phyloP scores from a whole-genome alignment of 1,139 yeast species.

The Candida tunisiensis region DNA sequence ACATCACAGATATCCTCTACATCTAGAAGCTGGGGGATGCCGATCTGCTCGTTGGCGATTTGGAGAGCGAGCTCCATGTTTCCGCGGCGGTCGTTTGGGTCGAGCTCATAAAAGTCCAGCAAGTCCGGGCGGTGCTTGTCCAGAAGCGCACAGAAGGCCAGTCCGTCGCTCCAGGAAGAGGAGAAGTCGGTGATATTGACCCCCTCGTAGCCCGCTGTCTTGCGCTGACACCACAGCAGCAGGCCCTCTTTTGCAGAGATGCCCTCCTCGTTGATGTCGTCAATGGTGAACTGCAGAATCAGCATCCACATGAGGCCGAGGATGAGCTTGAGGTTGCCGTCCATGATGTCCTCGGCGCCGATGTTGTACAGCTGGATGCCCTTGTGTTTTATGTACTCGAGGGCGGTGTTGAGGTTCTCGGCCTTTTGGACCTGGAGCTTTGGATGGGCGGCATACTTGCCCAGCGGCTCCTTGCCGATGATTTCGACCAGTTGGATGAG shows the following conservation, averaged over 20 bases:
- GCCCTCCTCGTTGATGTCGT: conserved; percentile 27
- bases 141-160: conserved; percentile 30
- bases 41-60: conserved; percentile 26
- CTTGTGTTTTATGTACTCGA: conserved; percentile 36
- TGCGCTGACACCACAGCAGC: conserved; percentile 27
- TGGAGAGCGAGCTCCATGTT: conserved; percentile 22
- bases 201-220: conserved; percentile 23
- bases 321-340: conserved; percentile 45
- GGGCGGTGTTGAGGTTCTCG: conserved; percentile 41
- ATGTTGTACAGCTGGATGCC: conserved; percentile 39
- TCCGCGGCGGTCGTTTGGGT: conserved; percentile 14
- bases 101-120: conserved; percentile 22
- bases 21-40: conserved; percentile 41
- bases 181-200: conserved; percentile 26
- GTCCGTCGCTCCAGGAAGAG: conserved; percentile 29
- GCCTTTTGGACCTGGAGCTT: conserved; percentile 39
- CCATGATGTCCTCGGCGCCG: conserved; percentile 53
- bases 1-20: conserved; percentile 37
- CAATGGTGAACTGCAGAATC: conserved; percentile 32
- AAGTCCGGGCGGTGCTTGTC: conserved; percentile 28
- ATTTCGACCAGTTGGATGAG: conserved; percentile 22
- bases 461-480: conserved; percentile 22
- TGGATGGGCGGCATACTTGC: conserved; percentile 27
- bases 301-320: conserved; percentile 52
- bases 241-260: conserved; percentile 27